Evolutionary conservation across 2,329 filamentous ascomycete genomes (phyloP), one percentile per base, ranked within the genome.

Genomic region (Microcyclospora pomicola): DNA sequence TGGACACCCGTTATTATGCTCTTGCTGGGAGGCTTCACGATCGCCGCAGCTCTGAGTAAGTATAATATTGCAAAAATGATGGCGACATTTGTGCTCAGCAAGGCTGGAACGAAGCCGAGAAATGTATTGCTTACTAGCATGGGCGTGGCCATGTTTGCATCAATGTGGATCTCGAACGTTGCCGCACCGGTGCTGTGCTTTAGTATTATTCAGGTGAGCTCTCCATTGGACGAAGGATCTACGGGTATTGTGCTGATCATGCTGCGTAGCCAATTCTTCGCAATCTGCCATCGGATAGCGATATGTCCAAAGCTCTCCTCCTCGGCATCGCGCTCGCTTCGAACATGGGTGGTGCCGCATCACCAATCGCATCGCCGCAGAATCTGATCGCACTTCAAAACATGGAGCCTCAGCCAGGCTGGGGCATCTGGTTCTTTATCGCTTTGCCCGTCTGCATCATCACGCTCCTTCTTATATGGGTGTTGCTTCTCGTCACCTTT

Each of bases 1-100:
- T 98, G 91, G 91, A 95, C 88, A 3, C 88, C 91, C 0, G 91
- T 98, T 39, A 98, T 98, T 49, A 96, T 98, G 91, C 75, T 98
- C 12, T 69, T 98, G 15, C 76, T 98, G 0, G 91, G 91, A 49
- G 91, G 91, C 27, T 98, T 98, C 55, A 94, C 91, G 2, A 80
- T 98, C 38, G 91, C 91, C 9, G 91, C 91, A 0, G 92, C 91
- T 0, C 64, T 98, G 39, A 94, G 86, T 35, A 98, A 98, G 60
- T 94, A 93, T 61, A 91, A 87, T 49, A 96, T 98, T 53, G 91
- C 94, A 43, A 95, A 96, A 63, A 81, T 91, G 55, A 86, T 98
- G 65, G 91, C 91, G 2, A 95, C 88, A 1, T 85, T 96, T 52
- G 83, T 98, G 19, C 71, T 98, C 27, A 94, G 86, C 67, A 96